These are phyloP conservation scores for Metrosideros polymorpha DNA, from an alignment of 441 rosid genomes.

Conservation along the genomic window DNA sequence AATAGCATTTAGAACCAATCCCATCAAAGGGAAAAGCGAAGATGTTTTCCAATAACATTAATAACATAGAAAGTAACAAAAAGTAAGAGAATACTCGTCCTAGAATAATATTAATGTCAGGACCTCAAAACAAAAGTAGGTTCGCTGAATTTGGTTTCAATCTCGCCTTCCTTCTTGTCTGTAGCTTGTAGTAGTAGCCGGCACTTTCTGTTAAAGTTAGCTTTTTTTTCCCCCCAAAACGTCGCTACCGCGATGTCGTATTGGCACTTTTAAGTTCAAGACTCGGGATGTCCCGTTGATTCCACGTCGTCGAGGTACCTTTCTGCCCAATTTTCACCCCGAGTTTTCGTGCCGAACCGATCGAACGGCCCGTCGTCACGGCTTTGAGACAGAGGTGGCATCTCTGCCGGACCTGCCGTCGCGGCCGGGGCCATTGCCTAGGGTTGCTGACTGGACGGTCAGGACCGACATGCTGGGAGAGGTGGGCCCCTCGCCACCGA, in stretches of 20 bases:
- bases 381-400: constrained; percentile 60
- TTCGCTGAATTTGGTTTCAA: not conserved
- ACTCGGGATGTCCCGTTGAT: not conserved
- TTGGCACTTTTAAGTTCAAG: not conserved
- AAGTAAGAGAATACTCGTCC: not conserved
- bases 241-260: not conserved
- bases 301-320: not conserved
- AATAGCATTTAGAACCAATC: not conserved
- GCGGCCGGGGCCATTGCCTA: constrained; percentile 24
- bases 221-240: not conserved
- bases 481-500: constrained; percentile 32
- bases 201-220: not conserved
- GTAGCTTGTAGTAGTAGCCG: not conserved
- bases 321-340: not conserved
- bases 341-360: no score
- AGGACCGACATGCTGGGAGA: constrained; percentile 69
- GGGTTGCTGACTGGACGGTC: constrained; percentile 56
- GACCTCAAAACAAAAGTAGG: not conserved
- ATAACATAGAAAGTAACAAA: not conserved
- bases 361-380: constrained; percentile 28
- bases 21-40: not conserved
- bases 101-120: not conserved
- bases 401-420: constrained; percentile 45
- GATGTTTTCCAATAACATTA: not conserved
- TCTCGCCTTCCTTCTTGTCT: not conserved